phyloP scores from a whole-genome alignment of 352 stramenopile genomes.

The Aphanomyces euteiches region DNA sequence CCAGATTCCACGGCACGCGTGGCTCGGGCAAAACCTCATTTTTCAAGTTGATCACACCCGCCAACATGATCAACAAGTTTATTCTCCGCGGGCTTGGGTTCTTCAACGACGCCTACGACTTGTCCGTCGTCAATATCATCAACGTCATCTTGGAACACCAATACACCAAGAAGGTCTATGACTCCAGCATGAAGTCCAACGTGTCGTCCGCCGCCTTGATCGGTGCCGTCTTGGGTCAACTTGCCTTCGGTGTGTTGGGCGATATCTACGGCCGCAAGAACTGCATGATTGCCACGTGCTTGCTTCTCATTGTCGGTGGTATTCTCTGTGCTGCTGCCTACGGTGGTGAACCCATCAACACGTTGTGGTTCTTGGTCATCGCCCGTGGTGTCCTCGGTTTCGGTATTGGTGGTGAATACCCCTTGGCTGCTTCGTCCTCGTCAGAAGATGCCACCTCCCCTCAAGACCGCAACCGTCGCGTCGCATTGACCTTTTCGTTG shows the following conservation, averaged over 20 bases:
- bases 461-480: slow-evolving; percentile 29
- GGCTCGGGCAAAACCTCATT: background rate
- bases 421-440: slow-evolving; percentile 30
- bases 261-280: slow-evolving; percentile 32
- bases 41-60: background rate
- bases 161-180: slow-evolving; percentile 38
- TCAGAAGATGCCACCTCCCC: slow-evolving; percentile 28
- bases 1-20: no score
- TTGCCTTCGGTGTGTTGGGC: slow-evolving; percentile 29
- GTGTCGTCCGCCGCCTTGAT: slow-evolving; percentile 30
- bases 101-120: slow-evolving; percentile 73
- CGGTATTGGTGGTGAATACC: slow-evolving; percentile 34
- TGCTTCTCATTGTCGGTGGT: slow-evolving; percentile 31
- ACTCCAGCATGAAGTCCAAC: slow-evolving; percentile 27
- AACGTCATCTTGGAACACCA: slow-evolving; percentile 73
- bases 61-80: slow-evolving; percentile 50
- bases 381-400: slow-evolving; percentile 33
- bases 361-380: slow-evolving; percentile 31
- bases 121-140: slow-evolving; percentile 77
- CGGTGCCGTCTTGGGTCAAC: slow-evolving; percentile 30
- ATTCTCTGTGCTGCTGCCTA: slow-evolving; percentile 27
- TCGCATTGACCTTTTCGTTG: slow-evolving; percentile 34
- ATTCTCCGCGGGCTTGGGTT: slow-evolving; percentile 68
- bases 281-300: slow-evolving; percentile 33
- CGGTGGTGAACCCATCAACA: background rate